phyloP scores from a whole-genome alignment of 352 stramenopile genomes.

The Globisporangium alternatum region DNA sequence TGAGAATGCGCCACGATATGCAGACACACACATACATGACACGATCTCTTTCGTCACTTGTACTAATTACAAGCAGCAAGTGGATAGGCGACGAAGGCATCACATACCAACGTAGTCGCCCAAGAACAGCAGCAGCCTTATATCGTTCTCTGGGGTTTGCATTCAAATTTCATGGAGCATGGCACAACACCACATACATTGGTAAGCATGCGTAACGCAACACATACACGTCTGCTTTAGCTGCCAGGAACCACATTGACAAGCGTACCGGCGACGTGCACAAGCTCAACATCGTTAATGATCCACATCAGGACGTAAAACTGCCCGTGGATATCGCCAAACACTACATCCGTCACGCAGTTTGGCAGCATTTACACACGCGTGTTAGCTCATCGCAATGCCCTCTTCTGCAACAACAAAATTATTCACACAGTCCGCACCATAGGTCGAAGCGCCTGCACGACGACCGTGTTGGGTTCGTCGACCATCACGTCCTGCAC shows the following conservation, averaged over 20 bases:
- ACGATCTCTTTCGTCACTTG: too few relatives aligned
- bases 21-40: not conserved
- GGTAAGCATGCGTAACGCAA: not conserved
- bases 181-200: not conserved
- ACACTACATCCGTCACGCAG: constrained; percentile 35
- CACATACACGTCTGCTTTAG: not conserved
- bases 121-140: constrained; percentile 68
- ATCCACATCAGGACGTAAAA: constrained; percentile 76
- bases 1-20: constrained; percentile 75
- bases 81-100: not conserved
- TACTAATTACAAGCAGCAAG: not conserved
- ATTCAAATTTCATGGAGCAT: not conserved
- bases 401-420: too few relatives aligned
- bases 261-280: constrained; percentile 30
- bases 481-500: constrained; percentile 55
- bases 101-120: constrained; percentile 71
- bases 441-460: constrained; percentile 31
- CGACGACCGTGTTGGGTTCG: constrained; percentile 59
- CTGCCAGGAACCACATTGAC: not conserved
- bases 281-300: constrained; percentile 44
- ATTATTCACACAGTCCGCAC: constrained; percentile 17
- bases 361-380: not conserved
- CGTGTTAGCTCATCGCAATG: not conserved
- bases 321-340: constrained; percentile 81
- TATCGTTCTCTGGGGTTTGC: constrained; percentile 28